Conservation (phyloP, 2,329 filamentous ascomycete species). For the Colletotrichum coccodes region DNA sequence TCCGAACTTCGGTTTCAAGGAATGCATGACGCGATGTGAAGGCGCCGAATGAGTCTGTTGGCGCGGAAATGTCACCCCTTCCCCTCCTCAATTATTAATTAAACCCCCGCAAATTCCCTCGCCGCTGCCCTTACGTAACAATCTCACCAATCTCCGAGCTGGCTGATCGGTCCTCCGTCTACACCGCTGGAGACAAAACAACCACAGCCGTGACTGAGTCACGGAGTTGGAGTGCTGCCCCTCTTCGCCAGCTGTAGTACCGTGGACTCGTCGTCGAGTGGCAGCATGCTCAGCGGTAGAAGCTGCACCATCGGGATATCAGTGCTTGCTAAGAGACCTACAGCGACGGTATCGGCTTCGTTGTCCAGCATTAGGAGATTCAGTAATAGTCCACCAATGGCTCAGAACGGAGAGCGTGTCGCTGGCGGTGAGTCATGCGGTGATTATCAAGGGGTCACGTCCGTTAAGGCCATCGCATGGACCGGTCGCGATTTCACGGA, state of each 20-base stretch:
- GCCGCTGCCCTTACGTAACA: neutral
- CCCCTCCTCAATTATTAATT: neutral
- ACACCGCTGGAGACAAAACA: too few relatives aligned
- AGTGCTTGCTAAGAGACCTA: constrained; percentile 3
- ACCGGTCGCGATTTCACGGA: neutral
- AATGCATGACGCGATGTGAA: neutral
- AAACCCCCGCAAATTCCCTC: neutral
- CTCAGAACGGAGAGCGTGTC: neutral
- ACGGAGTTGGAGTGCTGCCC: neutral
- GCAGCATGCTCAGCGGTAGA: neutral
- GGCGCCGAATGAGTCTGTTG: too few relatives aligned
- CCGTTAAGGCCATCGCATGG: too few relatives aligned
- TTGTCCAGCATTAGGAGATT: neutral
- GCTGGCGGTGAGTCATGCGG: constrained; percentile 8
- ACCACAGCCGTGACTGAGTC: neutral
- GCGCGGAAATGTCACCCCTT: neutral
- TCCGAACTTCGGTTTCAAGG: too few relatives aligned
- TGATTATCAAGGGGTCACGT: too few relatives aligned
- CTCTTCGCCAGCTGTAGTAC: neutral
- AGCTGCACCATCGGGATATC: neutral
- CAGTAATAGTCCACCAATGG: neutral
- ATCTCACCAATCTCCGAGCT: neutral
- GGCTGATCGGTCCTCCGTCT: neutral
- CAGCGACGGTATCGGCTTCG: neutral
- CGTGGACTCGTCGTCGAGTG: neutral